Evolutionary conservation across 768 basidiomycete genomes (phyloP).

Genomic region (Galerina marginata): DNA sequence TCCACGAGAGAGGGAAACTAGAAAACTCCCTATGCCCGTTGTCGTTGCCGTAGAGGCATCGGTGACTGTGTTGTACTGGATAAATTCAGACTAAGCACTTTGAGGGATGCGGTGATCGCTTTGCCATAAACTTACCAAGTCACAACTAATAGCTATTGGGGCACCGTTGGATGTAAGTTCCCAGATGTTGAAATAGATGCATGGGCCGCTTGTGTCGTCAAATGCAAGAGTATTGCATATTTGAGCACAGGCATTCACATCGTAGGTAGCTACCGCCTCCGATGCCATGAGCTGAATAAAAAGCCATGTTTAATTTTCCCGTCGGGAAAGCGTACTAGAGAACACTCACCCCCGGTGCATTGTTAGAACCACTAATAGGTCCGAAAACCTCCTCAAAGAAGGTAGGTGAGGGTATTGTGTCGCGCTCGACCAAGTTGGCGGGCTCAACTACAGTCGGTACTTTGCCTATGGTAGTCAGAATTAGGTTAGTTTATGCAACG

Average conservation of each 20-base stretch:
- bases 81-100: background rate
- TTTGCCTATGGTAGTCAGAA: too few relatives aligned
- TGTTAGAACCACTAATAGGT: constrained; percentile 9
- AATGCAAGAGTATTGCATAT: constrained; percentile 10
- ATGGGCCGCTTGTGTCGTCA: constrained; percentile 12
- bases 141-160: constrained; percentile 8
- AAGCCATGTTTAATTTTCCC: background rate
- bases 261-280: background rate
- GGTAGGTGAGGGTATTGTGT: background rate
- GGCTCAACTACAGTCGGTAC: too few relatives aligned
- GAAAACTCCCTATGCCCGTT: constrained; percentile 16
- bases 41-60: constrained; percentile 21
- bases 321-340: background rate
- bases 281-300: constrained; percentile 7
- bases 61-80: constrained; percentile 16
- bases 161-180: constrained; percentile 8
- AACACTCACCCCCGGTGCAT: constrained; percentile 6
- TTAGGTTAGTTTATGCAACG: too few relatives aligned
- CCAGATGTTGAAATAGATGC: constrained; percentile 20
- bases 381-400: constrained; percentile 5
- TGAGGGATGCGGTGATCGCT: too few relatives aligned
- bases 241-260: constrained; percentile 6
- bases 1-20: constrained; percentile 12
- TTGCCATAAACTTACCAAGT: background rate
- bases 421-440: background rate